Evolutionary conservation across 257 asterid genomes (phyloP).

Genomic region (Cordia subcordata): DNA sequence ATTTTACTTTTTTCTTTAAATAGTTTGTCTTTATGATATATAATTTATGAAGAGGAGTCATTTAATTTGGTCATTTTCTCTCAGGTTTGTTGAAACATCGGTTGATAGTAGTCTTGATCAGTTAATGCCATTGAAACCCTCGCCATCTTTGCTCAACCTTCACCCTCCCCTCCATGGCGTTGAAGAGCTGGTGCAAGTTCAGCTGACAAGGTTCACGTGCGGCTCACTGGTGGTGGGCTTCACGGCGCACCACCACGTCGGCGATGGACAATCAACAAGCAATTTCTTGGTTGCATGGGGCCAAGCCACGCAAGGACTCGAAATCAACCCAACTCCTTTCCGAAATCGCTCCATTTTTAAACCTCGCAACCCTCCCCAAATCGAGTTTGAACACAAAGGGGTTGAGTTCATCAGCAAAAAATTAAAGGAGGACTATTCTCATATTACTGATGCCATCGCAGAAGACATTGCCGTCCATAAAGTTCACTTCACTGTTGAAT

Average conservation of each 20-base stretch:
- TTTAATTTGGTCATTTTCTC: too few species aligned
- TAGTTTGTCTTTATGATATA: too few species aligned
- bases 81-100: conserved; percentile 77
- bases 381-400: conserved; percentile 62
- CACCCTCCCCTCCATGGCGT: conserved; percentile 57
- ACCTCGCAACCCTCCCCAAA: conserved; percentile 48
- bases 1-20: too few species aligned
- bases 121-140: conserved; percentile 36
- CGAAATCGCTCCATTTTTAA: conserved; percentile 54
- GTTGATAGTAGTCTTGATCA: conserved; percentile 47
- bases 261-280: conserved; percentile 69
- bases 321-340: conserved; percentile 40
- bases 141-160: conserved; percentile 44
- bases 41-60: too few species aligned
- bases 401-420: conserved; percentile 39
- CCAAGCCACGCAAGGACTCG: conserved; percentile 47
- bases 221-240: conserved; percentile 82
- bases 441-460: conserved; percentile 25
- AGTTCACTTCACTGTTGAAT: conserved; percentile 51
- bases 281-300: conserved; percentile 89
- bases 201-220: conserved; percentile 66
- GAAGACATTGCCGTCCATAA: conserved; percentile 52
- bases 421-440: conserved; percentile 28
- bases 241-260: conserved; percentile 72
- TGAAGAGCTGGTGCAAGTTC: conserved; percentile 68